A percentile compares a stretch with the other conserved stretches of the same genome.
Conservation (phyloP, 495 filamentous ascomycete species). For the Astrocystis sublimbata region DNA sequence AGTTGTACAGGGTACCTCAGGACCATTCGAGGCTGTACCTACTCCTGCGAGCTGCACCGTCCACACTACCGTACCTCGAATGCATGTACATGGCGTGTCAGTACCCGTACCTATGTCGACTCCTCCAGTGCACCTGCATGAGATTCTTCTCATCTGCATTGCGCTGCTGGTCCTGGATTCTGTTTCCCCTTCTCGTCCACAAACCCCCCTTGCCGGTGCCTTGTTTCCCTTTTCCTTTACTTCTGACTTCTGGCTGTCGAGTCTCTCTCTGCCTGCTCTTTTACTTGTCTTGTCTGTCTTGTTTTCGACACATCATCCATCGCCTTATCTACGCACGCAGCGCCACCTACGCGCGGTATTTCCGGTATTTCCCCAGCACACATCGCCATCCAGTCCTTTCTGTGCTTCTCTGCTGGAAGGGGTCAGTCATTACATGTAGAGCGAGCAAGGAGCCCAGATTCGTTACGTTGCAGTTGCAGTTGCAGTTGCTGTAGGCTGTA, state of each 20-base stretch:
- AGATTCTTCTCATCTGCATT: constrained; percentile 1
- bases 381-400: constrained; percentile 15
- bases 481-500: constrained; percentile 10
- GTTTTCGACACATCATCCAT: constrained; percentile 26
- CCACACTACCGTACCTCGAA: too few relatives aligned
- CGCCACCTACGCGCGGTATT: constrained; percentile 6
- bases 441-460: constrained; percentile 12
- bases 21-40: too few relatives aligned
- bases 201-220: background rate
- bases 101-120: too few relatives aligned
- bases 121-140: too few relatives aligned
- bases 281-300: constrained; percentile 7
- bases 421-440: too few relatives aligned
- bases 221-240: background rate
- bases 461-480: background rate
- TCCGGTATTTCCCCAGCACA: background rate
- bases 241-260: background rate
- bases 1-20: too few relatives aligned
- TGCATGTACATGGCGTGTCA: too few relatives aligned
- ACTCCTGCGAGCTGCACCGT: too few relatives aligned
- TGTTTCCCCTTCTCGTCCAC: constrained; percentile 1
- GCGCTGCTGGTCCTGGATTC: background rate
- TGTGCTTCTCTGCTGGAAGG: background rate
- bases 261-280: constrained; percentile 4
- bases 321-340: constrained; percentile 6